Percentiles rank a stretch among this genome's conserved stretches.
phyloP scores from a whole-genome alignment of 352 stramenopile species.

The Globisporangium viniferum region DNA sequence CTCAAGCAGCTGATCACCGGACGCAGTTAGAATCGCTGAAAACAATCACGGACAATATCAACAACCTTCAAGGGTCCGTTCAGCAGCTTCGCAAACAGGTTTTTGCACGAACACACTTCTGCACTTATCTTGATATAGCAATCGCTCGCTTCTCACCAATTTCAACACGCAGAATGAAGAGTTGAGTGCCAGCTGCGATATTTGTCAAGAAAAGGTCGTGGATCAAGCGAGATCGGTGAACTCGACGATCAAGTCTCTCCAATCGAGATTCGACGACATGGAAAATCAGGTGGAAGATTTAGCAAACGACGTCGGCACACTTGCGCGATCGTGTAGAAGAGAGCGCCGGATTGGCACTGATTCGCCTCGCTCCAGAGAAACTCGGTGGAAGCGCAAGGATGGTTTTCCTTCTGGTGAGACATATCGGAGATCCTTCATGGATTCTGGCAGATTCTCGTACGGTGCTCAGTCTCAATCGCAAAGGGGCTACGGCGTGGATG shows the following conservation, averaged over 20 bases:
- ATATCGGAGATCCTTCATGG: not conserved
- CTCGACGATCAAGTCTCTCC: constrained; percentile 20
- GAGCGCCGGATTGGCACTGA: constrained; percentile 3
- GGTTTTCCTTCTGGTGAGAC: not conserved
- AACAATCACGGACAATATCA: constrained; percentile 2
- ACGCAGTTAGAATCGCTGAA: constrained; percentile 10
- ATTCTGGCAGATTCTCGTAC: constrained; percentile 1
- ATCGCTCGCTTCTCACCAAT: not conserved
- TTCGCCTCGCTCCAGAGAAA: not conserved
- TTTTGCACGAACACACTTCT: not conserved
- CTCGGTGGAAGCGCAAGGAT: constrained; percentile 6
- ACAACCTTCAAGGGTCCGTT: constrained; percentile 5
- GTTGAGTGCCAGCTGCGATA: constrained; percentile 13
- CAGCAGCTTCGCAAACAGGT: constrained; percentile 17
- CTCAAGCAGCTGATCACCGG: constrained; percentile 2
- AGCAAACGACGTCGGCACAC: constrained; percentile 21
- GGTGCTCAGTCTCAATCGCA: constrained; percentile 6
- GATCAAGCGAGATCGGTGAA: constrained; percentile 15
- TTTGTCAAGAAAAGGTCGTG: constrained; percentile 23
- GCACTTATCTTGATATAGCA: not conserved
- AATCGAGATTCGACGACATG: constrained; percentile 21
- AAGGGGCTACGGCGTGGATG: constrained; percentile 2
- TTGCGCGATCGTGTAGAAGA: constrained; percentile 18
- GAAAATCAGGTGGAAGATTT: constrained; percentile 28
- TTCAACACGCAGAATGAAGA: constrained; percentile 17